Percentiles rank a stretch among this genome's conserved stretches.
Evolutionary conservation across 768 basidiomycete genomes (phyloP).

Genomic region (Trametes cinnabarina): DNA sequence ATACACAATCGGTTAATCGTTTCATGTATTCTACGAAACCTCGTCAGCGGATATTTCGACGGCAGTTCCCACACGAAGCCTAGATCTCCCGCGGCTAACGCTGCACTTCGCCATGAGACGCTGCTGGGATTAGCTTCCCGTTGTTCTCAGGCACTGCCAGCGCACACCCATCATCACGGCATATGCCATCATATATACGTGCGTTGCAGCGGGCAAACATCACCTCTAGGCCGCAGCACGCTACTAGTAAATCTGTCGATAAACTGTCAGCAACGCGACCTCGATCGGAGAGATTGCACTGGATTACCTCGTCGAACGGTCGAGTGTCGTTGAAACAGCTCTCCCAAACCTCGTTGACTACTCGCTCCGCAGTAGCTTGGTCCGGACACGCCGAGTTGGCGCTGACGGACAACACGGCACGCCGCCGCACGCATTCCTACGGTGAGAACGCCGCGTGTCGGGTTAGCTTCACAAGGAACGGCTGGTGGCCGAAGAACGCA

Average conservation of each 20-base stretch:
- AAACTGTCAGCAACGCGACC: neutral
- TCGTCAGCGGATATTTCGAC: neutral
- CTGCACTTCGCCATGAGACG: slow-evolving; percentile 9
- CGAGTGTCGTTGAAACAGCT: slow-evolving; percentile 94
- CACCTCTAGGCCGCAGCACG: neutral
- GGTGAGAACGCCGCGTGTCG: slow-evolving; percentile 1
- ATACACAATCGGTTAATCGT: neutral
- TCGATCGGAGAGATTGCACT: neutral
- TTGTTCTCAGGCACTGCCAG: neutral
- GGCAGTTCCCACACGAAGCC: no score
- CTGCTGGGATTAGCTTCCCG: slow-evolving; percentile 4
- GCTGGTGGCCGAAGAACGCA: slow-evolving; percentile 33
- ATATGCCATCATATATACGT: slow-evolving; percentile 8
- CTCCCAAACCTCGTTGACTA: slow-evolving; percentile 96
- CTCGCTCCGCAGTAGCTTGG: slow-evolving; percentile 74
- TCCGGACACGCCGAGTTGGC: slow-evolving; percentile 81
- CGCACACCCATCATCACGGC: slow-evolving; percentile 9
- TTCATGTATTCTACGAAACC: neutral
- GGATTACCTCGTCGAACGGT: slow-evolving; percentile 89
- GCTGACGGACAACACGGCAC: slow-evolving; percentile 78
- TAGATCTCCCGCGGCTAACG: neutral
- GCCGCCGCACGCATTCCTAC: slow-evolving; percentile 86
- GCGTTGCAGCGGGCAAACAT: neutral
- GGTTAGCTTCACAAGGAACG: neutral
- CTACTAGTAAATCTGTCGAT: slow-evolving; percentile 18